A percentile compares a stretch with the other conserved stretches of the same genome.
Conservation (phyloP, 352 stramenopile species). For the Phytophthora uliginosa region DNA sequence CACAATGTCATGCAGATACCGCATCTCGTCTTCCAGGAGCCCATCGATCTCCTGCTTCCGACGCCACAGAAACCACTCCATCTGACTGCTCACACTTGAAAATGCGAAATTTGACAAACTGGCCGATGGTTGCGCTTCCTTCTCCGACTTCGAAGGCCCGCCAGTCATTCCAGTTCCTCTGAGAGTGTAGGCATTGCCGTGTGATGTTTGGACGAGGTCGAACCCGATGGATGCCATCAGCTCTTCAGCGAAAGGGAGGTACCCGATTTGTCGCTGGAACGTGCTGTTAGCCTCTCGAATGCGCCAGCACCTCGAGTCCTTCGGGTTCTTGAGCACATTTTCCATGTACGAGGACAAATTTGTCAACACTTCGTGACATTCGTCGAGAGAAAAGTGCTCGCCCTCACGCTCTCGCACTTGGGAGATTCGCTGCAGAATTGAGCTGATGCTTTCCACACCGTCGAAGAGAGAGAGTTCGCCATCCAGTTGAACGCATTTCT, state of each 20-base stretch:
- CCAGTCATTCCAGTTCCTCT: conserved; percentile 47
- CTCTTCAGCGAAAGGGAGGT: conserved; percentile 54
- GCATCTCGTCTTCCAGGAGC: conserved; percentile 70
- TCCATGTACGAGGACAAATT: conserved; percentile 57
- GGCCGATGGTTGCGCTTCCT: conserved; percentile 15
- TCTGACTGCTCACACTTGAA: conserved; percentile 66
- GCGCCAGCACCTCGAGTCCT: conserved; percentile 72
- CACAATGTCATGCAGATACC: conserved; percentile 59
- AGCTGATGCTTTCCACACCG: conserved; percentile 70
- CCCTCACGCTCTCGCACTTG: conserved; percentile 35
- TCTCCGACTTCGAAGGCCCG: neutral
- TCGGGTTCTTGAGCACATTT: conserved; percentile 77
- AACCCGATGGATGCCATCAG: conserved; percentile 78
- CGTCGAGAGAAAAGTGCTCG: conserved; percentile 47
- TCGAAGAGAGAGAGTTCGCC: conserved; percentile 66
- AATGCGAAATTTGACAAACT: conserved; percentile 74
- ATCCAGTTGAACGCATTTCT: conserved; percentile 67
- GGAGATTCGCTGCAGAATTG: conserved; percentile 62
- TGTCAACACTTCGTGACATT: conserved; percentile 52
- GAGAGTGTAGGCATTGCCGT: conserved; percentile 62
- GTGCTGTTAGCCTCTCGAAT: conserved; percentile 70
- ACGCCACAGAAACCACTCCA: conserved; percentile 85
- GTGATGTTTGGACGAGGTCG: conserved; percentile 46
- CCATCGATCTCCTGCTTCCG: conserved; percentile 77
- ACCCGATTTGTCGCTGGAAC: conserved; percentile 74